phyloP scores from a whole-genome alignment of 805 yeast species.

The Candida awuae region DNA sequence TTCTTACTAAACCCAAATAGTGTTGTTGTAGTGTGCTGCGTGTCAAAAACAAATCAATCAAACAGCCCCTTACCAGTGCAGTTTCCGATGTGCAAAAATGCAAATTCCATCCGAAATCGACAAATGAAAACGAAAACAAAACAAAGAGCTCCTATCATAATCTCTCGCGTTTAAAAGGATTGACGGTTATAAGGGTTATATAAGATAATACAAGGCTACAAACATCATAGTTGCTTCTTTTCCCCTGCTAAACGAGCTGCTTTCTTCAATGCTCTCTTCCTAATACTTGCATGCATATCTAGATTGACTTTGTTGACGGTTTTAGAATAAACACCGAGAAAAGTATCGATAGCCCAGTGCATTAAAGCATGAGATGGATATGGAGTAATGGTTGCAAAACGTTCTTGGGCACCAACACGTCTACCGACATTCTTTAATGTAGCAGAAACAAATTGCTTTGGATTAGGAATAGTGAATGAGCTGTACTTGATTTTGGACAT shows the following conservation, averaged over 20 bases:
- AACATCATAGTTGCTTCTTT: conserved; percentile 5
- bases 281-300: conserved; percentile 70
- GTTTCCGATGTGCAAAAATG: too few relatives aligned
- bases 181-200: too few relatives aligned
- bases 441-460: conserved; percentile 69
- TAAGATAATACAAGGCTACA: too few relatives aligned
- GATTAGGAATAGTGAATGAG: conserved; percentile 70
- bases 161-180: too few relatives aligned
- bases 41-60: too few relatives aligned
- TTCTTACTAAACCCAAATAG: too few relatives aligned
- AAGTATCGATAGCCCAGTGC: conserved; percentile 72
- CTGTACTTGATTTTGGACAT: conserved; percentile 89
- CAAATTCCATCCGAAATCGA: too few relatives aligned
- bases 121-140: too few relatives aligned
- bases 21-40: too few relatives aligned
- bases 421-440: conserved; percentile 66
- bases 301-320: conserved; percentile 62
- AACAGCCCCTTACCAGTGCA: too few relatives aligned
- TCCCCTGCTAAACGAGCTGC: conserved; percentile 37
- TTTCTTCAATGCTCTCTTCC: conserved; percentile 76
- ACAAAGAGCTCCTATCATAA: too few relatives aligned
- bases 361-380: conserved; percentile 90
- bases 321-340: conserved; percentile 75
- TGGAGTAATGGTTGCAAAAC: conserved; percentile 82
- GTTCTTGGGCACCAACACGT: conserved; percentile 87